phyloP scores from a whole-genome alignment of 192 early-diverging fungal genomes.

The Entomortierella parvispora region DNA sequence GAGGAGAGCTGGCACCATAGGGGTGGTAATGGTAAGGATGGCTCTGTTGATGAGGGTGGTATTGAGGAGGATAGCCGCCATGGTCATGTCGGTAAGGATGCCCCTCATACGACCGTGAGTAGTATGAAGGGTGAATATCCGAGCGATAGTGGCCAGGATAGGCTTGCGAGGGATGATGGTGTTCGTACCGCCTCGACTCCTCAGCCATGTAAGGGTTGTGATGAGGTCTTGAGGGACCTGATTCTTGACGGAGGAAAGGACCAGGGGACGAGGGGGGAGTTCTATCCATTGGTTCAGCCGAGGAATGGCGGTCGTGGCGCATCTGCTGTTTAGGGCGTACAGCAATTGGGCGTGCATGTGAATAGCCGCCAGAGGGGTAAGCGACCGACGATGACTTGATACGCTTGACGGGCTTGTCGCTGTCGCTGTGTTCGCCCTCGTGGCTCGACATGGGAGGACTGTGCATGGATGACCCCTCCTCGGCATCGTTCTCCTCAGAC shows the following conservation, averaged over 20 bases:
- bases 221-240: conserved; percentile 14
- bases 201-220: conserved; percentile 22
- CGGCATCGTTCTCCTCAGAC: not conserved
- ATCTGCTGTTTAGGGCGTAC: not conserved
- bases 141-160: not conserved
- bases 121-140: too few species aligned
- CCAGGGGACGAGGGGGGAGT: conserved; percentile 22
- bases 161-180: not conserved
- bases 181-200: not conserved
- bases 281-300: conserved; percentile 6
- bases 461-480: conserved; percentile 12
- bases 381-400: conserved; percentile 2
- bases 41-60: too few species aligned
- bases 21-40: too few species aligned
- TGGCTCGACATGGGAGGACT: conserved; percentile 37
- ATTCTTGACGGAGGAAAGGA: conserved; percentile 7
- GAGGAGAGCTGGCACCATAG: too few species aligned
- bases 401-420: conserved; percentile 5
- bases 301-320: not conserved
- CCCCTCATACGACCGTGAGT: too few species aligned
- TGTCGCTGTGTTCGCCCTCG: conserved; percentile 33
- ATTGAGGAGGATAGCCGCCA: too few species aligned
- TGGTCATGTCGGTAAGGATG: too few species aligned
- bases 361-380: not conserved
- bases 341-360: not conserved